Evolutionary conservation across 305 asterid genomes (phyloP), one percentile per base, ranked within the genome.

Genomic region (Fraxinus floribunda): DNA sequence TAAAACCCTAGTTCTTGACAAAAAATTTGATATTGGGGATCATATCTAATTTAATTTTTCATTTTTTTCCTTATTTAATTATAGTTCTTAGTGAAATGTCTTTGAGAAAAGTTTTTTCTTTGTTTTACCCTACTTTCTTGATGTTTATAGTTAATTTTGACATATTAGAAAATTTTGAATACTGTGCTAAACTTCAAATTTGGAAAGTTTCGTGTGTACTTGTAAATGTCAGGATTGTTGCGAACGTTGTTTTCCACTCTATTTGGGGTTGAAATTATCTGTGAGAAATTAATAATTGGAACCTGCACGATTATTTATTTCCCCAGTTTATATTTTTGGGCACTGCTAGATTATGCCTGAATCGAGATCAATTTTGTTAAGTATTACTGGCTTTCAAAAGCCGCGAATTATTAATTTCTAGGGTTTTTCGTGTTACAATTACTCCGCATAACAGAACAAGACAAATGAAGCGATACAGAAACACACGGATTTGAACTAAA

Each of bases 321-420:
- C 60, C 60, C 39, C 80, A 36, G 44, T 81, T 83, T 41, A 20
- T 77, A 15, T 16, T 83, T 77, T 64, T 64, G 8, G 80, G 82
- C 81, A 57, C 38, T 10, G 10, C 9, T 22, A 52, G 77, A 44
- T 62, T 79, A 6, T 78, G 78, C 35, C 6, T 39, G 44, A 24
- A 22, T 66, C 8, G 35, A 66, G 36, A 74, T 77, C 11, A 78
- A 15, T 4, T 30, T 78, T 81, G 18, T 75, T 73, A 5, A 4
- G 70, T 68, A 76, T 64, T 49, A 64, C 75, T 60, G 52, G 71
- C 81, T 80, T 73, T 26, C 71, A 39, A 66, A 76, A 32, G n/a
- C n/a, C 84, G 39, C 62, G 75, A 34, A 44, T n/a, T 60, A 66
- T 66, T 77, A 52, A 35, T 52, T 77, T 77, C 15, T 83, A 35